Evolutionary conservation across 305 asterid genomes (phyloP), one percentile per base, ranked within the genome.

Genomic region (Salvia sclarea): DNA sequence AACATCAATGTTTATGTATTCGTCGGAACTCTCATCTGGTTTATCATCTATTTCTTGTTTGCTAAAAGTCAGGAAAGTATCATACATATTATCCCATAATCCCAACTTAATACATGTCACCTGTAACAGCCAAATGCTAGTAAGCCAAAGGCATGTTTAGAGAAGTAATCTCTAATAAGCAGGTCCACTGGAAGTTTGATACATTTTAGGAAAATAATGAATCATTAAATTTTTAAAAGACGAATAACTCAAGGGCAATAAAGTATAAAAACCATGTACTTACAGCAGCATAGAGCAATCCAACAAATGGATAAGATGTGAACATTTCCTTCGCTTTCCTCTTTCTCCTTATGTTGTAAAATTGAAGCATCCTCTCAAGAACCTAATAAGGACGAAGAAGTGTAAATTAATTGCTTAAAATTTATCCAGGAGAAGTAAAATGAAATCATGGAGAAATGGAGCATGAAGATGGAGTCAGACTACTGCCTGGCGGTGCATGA

Each of bases 241-340:
- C 43, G 40, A 52, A 65, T 49, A 59, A 31, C 54, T 45, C 52
- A 21, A 25, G 31, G 31, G 17, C 48, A 57, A 63, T 68, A 45
- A 35, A 69, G 72, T 80, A 47, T 13, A 72, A 48, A 37, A 22
- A 41, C 35, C 22, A 68, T 60, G 28, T 47, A 75, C 90, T 74
- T 85, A 94, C 99, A 78, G 99, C 96, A 82, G 89, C 85, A 79
- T 82, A 83, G 56, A 91, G 91, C 83, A 94, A 76, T 74, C 95
- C 98, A 69, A 80, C 73, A 70, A 79, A 85, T 11, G 99, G 99
- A 75, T 80, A 83, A 53, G 84, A 72, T 22, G 84, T 54, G 52
- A 89, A 87, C 78, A 82, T 60, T 62, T 71, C 82, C 75, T 70
- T 80, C 70, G 79, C 80, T 82, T 76, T 78, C 82, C 70, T 79